Evolutionary conservation across 805 yeast species (phyloP), one percentile per base, ranked within the genome.

Genomic region (Wickerhamiella sorbophila): DNA sequence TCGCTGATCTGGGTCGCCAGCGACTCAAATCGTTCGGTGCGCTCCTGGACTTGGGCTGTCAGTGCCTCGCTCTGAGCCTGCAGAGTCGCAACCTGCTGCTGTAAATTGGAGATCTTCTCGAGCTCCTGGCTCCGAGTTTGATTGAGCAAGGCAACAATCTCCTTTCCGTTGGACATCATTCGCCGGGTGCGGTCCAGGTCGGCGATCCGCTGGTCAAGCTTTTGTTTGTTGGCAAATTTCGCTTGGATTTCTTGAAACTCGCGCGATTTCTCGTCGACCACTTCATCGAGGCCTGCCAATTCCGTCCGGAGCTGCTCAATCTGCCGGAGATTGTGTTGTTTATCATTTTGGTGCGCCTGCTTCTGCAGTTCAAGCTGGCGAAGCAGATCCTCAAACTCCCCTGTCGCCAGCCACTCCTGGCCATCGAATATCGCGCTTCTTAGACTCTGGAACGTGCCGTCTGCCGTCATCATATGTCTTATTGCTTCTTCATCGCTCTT

Each of bases 1-100:
- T 24, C 29, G 12, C 29, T 24, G 29, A 24, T 24, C 29, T 24
- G 29, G 10, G 29, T 24, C 6, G 29, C 29, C 29, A 24, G 12
- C 29, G 29, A 24, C 12, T 24, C 29, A 12, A 8, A 24, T 12
- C 21, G 24, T 3, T 9, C 26, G 19, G 22, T 8, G 22, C 19
- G 26, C 4, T 20, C 24, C 26, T 17, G 22, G 14, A 33, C 3
- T 17, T 5, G 26, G 24, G 5, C 36, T 5, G 9, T 6, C 36
- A 24, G 24, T 5, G 18, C 24, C 19, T 33, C n/a, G 24, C 36
- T 4, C 15, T 5, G 14, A 9, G 33, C 36, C 33, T 52, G 47
- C 36, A 57, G 44, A 36, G 50, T 56, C 12, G 21, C 40, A 10
- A 56, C 51, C 22, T 56, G 60, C 19, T 47, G 48, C 6, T 39